Base-by-base conservation (phyloP, 1,284 basidiomycete species). In the Leccinum pallidistipes region DNA sequence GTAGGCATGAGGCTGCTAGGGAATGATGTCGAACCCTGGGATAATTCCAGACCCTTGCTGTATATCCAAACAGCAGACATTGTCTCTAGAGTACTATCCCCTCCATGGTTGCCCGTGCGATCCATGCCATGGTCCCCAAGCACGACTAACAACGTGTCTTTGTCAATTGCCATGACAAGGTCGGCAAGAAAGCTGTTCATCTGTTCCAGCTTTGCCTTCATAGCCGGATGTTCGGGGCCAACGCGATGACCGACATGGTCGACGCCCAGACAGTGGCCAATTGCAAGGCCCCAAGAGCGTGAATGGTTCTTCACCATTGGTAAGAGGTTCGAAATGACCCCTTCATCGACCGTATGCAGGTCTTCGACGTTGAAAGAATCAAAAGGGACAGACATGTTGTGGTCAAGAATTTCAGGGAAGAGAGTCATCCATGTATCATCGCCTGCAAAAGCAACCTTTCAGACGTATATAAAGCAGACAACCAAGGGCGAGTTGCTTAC, bases 301-400 rank as follows among this genome's bases (percentile, higher is more conserved):
- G 72, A 70, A 8, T 66, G 58, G 58, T 79, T 68, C 64, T 79
- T 62, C 24, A 74, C 66, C 43, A 67, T 16, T 53, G 77, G 78
- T 10, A 98, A 81, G 12, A 96, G 84, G 0, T 93, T 91, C 66
- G 95, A 87, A n/a, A 99, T 82, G 60, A 99, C 95, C 9, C 97
- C 96, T 56, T 90, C 81, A 71, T 99, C 97, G 40, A 99, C 97
- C 0, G 94, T 92, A 71, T 99, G 94, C 16, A 99, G 82, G 73
- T 99, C 97, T 76, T 98, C 97, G 62, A 99, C 97, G 75, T 99
- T 97, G 84, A 99, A 99, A 1, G 95, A 98, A 75, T 98, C 95
- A 73, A 89, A 98, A 0, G 95, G 90, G 73, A 87, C 90, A 1
- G 87, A 82, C 77, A 91, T 86, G 65, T 90, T 88, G 32, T 78